These are phyloP conservation scores for Penicillium verrucosum DNA, from an alignment of 2,329 filamentous ascomycete species.

Conservation along the genomic window DNA sequence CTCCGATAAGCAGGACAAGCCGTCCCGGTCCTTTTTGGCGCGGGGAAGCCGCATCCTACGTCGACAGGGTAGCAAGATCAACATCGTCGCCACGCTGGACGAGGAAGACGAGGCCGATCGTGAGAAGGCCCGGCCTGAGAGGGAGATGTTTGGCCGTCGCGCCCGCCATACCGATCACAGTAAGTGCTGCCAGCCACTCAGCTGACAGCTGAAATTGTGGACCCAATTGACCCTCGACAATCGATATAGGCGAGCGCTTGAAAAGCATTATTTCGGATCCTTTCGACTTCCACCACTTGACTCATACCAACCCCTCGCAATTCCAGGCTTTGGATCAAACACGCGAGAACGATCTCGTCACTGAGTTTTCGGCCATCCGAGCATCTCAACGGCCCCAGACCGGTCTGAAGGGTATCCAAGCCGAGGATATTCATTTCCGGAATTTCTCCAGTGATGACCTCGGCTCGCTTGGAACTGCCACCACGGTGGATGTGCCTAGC, in stretches of 20 bases:
- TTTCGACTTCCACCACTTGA: conserved; percentile 63
- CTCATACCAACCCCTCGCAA: conserved; percentile 56
- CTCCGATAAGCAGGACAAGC: conserved; percentile 34
- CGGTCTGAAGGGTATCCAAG: conserved; percentile 52
- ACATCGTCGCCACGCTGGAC: conserved; percentile 40
- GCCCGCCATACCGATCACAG: conserved; percentile 34
- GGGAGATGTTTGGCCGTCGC: conserved; percentile 35
- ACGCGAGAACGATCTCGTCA: conserved; percentile 51
- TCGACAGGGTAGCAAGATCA: conserved; percentile 48
- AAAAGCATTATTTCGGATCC: conserved; percentile 58
- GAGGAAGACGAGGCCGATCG: conserved; percentile 40
- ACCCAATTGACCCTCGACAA: conserved; percentile 2
- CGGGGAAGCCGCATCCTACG: conserved; percentile 48
- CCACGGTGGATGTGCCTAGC: conserved; percentile 23
- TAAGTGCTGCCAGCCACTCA: conserved; percentile 27
- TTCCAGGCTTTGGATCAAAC: conserved; percentile 52
- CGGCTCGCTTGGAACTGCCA: conserved; percentile 20
- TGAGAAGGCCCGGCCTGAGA: conserved; percentile 33
- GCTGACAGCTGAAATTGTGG: neutral
- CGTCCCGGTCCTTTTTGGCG: conserved; percentile 41
- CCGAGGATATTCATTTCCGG: conserved; percentile 45
- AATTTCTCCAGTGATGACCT: conserved; percentile 36
- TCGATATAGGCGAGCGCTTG: conserved; percentile 36
- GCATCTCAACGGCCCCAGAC: conserved; percentile 51
- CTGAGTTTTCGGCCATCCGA: conserved; percentile 53